Evolutionary conservation across 176 grass and related monocot genomes (phyloP), one percentile per base, ranked within the genome.

Genomic region (Oryza punctata): DNA sequence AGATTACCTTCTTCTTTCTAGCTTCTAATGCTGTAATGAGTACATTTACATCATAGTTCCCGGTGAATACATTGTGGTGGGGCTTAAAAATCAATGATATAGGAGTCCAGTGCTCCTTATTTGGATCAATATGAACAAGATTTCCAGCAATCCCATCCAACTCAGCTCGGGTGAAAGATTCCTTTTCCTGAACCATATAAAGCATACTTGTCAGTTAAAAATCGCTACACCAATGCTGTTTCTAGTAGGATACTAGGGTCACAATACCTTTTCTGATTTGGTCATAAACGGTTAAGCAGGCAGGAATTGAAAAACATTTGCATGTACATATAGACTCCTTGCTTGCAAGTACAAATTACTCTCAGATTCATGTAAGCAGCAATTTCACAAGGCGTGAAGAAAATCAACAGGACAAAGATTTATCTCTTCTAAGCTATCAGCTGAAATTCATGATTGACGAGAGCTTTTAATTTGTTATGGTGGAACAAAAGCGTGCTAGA

Each of bases 1-100:
- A 96, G 66, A 96, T 16, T 15, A 98, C 83, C 69, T 77, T 94
- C 82, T 98, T 98, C 68, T 85, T 91, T 86, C 54, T 82, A 40
- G 82, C 30, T 76, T 99, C 93, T 41, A 99, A 75, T 11, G 89
- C 91, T 2, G 85, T 45, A 19, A 94, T 94, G 60, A 99, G 89
- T 72, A 99, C 96, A 85, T 96, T 98, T 37, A 94, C 91, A 88
- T 94, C 93, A 77, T 99, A 96, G 78, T 99, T 99, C 72, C 96
- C 91, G 38, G 93, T 94, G 57, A 99, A 50, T 7, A 70, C 70
- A 37, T 99, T 99, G 77, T 99, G 85, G 66, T 96, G 96, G 46
- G 96, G 93, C 81, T 84, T 98, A 81, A 92, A 91, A 41, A 94
- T 92, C 19, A 94, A 67, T 14, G 92, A 88, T 40, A 94, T 50